Evolutionary conservation across 2,329 filamentous ascomycete species (phyloP).

Genomic region (Talaromyces sp.): DNA sequence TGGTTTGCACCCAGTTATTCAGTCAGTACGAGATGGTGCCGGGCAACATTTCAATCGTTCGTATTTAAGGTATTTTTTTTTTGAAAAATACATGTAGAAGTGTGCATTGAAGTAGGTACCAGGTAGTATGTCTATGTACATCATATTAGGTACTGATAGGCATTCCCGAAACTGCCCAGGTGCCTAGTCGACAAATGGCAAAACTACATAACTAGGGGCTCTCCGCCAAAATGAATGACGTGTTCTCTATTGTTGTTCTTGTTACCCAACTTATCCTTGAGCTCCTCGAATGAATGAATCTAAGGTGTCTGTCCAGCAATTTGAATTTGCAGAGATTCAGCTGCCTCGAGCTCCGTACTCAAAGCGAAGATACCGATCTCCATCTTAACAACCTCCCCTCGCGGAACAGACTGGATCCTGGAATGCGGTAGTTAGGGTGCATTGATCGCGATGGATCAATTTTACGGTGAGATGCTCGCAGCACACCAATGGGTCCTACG

Average conservation of each 20-base stretch:
- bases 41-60: too few species aligned
- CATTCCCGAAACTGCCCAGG: too few species aligned
- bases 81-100: too few species aligned
- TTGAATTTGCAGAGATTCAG: background rate
- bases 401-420: background rate
- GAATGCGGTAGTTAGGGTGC: background rate
- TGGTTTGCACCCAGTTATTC: too few species aligned
- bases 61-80: too few species aligned
- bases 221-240: background rate
- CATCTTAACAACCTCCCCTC: background rate
- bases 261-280: background rate
- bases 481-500: background rate
- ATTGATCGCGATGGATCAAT: background rate
- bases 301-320: background rate
- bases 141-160: too few species aligned
- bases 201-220: background rate
- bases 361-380: constrained; percentile 1
- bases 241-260: background rate
- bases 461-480: background rate
- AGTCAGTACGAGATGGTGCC: too few species aligned
- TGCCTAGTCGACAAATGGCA: background rate
- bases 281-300: background rate
- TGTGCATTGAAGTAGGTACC: too few species aligned
- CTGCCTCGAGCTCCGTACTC: background rate
- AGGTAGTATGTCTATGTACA: too few species aligned